Percentiles rank a stretch among this genome's conserved stretches.
Conservation (phyloP, 2,329 filamentous ascomycete species). For the Tetracladium maxilliforme region DNA sequence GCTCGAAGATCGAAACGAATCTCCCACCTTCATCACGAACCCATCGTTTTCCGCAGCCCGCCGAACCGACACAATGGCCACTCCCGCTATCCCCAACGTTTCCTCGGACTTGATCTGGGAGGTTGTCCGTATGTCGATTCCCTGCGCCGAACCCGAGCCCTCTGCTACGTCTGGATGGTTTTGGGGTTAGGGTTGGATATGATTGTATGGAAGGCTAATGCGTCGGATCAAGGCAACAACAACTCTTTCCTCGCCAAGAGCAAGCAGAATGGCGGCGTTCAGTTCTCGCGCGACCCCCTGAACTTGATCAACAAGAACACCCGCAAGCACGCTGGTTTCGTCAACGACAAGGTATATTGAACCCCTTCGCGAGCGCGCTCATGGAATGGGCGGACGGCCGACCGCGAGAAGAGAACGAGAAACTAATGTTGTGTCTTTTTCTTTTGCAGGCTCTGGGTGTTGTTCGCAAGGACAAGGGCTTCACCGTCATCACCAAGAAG, state of each 20-base stretch:
- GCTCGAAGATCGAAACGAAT: too few species aligned
- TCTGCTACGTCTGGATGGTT: too few species aligned
- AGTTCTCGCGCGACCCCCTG: constrained; percentile 87
- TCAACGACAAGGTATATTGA: constrained; percentile 72
- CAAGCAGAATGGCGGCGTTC: constrained; percentile 60
- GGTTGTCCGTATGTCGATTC: constrained; percentile 65
- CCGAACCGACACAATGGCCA: too few species aligned
- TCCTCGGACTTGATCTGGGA: constrained; percentile 91
- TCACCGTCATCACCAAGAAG: constrained; percentile 80
- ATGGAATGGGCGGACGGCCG: constrained; percentile 1
- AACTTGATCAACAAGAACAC: constrained; percentile 88
- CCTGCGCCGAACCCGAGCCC: constrained; percentile 1
- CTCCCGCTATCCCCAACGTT: too few species aligned
- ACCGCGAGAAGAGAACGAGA: constrained; percentile 4
- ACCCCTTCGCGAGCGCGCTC: background rate
- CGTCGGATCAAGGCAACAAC: constrained; percentile 53
- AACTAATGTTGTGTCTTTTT: constrained; percentile 8
- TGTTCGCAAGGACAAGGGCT: constrained; percentile 59
- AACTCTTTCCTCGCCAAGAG: constrained; percentile 92
- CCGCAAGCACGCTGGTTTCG: constrained; percentile 88
- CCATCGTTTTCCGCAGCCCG: too few species aligned
- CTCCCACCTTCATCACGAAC: too few species aligned
- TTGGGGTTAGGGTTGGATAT: too few species aligned
- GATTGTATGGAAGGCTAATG: too few species aligned
- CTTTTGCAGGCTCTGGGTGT: constrained; percentile 61